These are phyloP conservation scores for Aspergillus biplanus DNA, from an alignment of 495 filamentous ascomycete genomes.

Conservation along the genomic window DNA sequence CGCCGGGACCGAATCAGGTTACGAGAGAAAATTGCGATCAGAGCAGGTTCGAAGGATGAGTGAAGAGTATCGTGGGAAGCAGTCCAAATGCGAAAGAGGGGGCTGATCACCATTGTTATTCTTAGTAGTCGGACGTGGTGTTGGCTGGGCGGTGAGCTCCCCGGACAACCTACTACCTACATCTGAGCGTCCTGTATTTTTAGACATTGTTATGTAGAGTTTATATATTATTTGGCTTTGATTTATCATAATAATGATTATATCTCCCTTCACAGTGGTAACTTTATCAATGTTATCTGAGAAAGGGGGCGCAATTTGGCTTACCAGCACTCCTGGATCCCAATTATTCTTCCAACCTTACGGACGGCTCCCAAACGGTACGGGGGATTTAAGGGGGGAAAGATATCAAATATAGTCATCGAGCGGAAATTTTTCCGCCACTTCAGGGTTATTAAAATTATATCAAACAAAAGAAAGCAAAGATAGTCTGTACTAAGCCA, in stretches of 20 bases:
- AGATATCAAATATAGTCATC: conserved; percentile 27
- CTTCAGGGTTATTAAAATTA: conserved; percentile 55
- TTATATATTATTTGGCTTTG: neutral
- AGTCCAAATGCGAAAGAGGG: neutral
- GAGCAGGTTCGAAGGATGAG: neutral
- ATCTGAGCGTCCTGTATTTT: too few relatives aligned
- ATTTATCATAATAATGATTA: neutral
- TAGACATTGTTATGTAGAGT: too few relatives aligned
- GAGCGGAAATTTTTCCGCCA: conserved; percentile 50
- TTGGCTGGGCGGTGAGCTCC: conserved; percentile 21
- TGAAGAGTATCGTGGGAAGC: neutral
- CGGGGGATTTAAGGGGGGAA: conserved; percentile 2
- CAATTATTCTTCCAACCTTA: neutral
- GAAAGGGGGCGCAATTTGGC: neutral
- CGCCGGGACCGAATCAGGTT: neutral
- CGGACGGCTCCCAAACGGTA: neutral
- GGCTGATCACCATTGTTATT: conserved; percentile 11
- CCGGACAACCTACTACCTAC: neutral
- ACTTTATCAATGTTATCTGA: conserved; percentile 1
- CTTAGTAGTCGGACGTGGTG: conserved; percentile 12
- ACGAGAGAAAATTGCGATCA: conserved; percentile 1
- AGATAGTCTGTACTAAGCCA: conserved; percentile 44
- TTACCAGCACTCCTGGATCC: neutral
- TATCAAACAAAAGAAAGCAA: conserved; percentile 51
- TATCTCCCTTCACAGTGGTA: neutral